These are phyloP conservation scores for Capillidium heterosporum DNA, from an alignment of 371 early-diverging fungal species.

Conservation along the genomic window DNA sequence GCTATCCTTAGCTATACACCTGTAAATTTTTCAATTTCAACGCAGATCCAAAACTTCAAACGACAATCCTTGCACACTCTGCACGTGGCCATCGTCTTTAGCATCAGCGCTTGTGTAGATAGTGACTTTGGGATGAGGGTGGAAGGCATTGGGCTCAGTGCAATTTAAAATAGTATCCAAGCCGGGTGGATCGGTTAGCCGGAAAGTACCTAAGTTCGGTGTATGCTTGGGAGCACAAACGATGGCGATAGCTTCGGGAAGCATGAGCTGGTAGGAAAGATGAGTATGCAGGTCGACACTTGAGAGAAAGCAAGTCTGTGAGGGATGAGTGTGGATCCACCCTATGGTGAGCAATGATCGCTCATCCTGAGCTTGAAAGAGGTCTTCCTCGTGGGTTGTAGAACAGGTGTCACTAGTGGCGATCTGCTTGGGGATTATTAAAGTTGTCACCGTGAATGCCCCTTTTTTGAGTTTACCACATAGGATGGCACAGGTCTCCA, in stretches of 20 bases:
- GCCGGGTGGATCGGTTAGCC: constrained; percentile 78
- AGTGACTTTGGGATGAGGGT: too few species aligned
- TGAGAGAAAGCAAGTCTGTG: constrained; percentile 83
- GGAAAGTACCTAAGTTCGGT: constrained; percentile 50
- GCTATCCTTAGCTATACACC: too few species aligned
- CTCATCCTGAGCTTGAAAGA: constrained; percentile 54
- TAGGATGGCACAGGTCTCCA: constrained; percentile 84
- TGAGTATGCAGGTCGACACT: constrained; percentile 88
- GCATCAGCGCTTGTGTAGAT: too few species aligned
- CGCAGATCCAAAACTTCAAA: too few species aligned
- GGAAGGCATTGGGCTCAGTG: constrained; percentile 46
- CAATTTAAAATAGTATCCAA: constrained; percentile 62
- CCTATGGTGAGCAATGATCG: constrained; percentile 70
- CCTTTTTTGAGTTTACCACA: constrained; percentile 58
- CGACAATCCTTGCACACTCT: too few species aligned
- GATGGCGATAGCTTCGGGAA: constrained; percentile 88
- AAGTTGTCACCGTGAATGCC: constrained; percentile 44
- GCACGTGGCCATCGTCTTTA: too few species aligned
- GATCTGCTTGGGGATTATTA: constrained; percentile 77
- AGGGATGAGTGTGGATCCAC: constrained; percentile 90
- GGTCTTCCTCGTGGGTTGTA: constrained; percentile 72
- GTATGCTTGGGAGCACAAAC: constrained; percentile 64
- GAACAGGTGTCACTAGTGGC: constrained; percentile 77
- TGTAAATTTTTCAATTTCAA: too few species aligned
- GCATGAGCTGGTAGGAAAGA: constrained; percentile 76